These are phyloP conservation scores for Sisymbrium irio DNA, from an alignment of 345 rosid genomes.

Conservation along the genomic window DNA sequence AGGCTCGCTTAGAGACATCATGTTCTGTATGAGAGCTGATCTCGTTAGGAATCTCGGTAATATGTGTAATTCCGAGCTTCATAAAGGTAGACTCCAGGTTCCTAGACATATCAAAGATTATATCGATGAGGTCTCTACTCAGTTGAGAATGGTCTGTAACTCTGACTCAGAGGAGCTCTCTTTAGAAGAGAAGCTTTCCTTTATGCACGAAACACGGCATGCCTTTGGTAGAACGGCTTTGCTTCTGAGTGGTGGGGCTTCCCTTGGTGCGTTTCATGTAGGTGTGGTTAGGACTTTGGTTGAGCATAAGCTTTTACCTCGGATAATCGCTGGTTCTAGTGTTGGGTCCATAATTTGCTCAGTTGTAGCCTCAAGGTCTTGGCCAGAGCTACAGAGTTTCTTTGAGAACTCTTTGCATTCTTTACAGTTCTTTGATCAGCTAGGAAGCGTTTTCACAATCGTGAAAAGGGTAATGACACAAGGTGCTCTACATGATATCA, in stretches of 20 bases:
- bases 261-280: slow-evolving; percentile 89
- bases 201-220: slow-evolving; percentile 96
- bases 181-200: slow-evolving; percentile 89
- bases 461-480: slow-evolving; percentile 84
- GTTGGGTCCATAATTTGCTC: slow-evolving; percentile 97
- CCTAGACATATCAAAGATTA: slow-evolving; percentile 92
- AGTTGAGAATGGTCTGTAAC: slow-evolving; percentile 84
- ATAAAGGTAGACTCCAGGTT: slow-evolving; percentile 94
- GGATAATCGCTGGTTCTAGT: slow-evolving; percentile 93
- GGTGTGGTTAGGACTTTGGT: slow-evolving; percentile 94
- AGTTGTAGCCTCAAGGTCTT: slow-evolving; percentile 78
- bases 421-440: slow-evolving; percentile 86
- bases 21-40: slow-evolving; percentile 97
- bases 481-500: slow-evolving; percentile 90
- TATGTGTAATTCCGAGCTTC: slow-evolving; percentile 96
- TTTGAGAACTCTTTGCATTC: slow-evolving; percentile 82
- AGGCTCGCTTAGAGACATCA: slow-evolving; percentile 83
- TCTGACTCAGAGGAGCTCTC: slow-evolving; percentile 89
- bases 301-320: slow-evolving; percentile 85
- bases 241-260: slow-evolving; percentile 99
- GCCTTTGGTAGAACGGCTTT: slow-evolving; percentile 97
- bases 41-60: slow-evolving; percentile 91
- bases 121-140: slow-evolving; percentile 89
- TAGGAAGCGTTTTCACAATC: slow-evolving; percentile 80
- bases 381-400: slow-evolving; percentile 96